phyloP scores from a whole-genome alignment of 345 rosid species.

The Dipteronia sinensis region DNA sequence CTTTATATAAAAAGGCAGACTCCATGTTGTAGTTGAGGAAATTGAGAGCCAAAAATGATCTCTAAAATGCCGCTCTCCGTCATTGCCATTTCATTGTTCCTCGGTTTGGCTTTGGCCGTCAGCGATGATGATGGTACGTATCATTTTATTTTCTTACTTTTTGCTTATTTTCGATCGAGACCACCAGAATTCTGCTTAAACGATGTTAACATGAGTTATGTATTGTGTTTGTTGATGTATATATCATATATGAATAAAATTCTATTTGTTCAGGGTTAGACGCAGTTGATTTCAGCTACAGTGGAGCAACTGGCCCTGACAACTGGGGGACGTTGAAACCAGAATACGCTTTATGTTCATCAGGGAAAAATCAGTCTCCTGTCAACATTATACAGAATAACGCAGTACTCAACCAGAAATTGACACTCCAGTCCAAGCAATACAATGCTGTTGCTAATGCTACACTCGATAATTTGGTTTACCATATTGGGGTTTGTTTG shows the following conservation, averaged over 20 bases:
- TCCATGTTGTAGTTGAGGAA: too few species aligned
- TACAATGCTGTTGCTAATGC: slow-evolving; percentile 51
- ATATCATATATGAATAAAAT: neutral
- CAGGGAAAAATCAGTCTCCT: slow-evolving; percentile 71
- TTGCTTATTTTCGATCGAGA: too few species aligned
- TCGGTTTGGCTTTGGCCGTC: slow-evolving; percentile 23
- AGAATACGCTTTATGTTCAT: slow-evolving; percentile 41
- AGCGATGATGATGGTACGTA: neutral
- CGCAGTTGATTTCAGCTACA: slow-evolving; percentile 38
- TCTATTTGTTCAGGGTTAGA: neutral
- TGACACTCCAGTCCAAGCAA: slow-evolving; percentile 33
- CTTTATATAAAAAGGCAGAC: too few species aligned
- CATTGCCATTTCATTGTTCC: slow-evolving; percentile 22
- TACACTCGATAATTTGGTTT: slow-evolving; percentile 48
- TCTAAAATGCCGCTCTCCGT: neutral
- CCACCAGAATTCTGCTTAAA: too few species aligned
- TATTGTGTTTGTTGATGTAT: neutral
- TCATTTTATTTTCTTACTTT: neutral
- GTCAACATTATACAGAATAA: slow-evolving; percentile 45
- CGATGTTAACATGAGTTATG: too few species aligned
- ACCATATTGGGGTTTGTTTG: slow-evolving; percentile 40
- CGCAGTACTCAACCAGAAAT: slow-evolving; percentile 21
- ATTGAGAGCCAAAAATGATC: slow-evolving; percentile 9
- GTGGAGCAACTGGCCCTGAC: slow-evolving; percentile 43
- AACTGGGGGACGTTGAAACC: slow-evolving; percentile 58